These are phyloP conservation scores for Euclidium syriacum DNA, from an alignment of 345 rosid species.

Conservation along the genomic window DNA sequence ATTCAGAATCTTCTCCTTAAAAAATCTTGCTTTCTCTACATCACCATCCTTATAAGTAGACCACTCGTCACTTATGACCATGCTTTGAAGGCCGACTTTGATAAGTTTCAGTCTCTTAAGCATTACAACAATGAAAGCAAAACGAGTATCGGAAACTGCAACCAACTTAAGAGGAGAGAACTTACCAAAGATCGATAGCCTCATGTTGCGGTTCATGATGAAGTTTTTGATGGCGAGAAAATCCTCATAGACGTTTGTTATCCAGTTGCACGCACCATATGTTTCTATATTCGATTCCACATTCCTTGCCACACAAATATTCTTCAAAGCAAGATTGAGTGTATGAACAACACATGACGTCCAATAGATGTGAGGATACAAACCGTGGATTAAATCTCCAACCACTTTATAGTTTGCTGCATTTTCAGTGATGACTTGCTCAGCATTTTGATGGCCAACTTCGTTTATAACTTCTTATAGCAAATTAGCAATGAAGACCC, in stretches of 20 bases:
- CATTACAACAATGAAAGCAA: not conserved
- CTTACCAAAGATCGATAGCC: too few species aligned
- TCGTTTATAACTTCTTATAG: too few species aligned
- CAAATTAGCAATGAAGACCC: too few species aligned
- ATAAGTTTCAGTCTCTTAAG: not conserved
- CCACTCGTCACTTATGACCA: not conserved
- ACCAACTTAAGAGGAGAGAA: too few species aligned
- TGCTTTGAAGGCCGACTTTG: not conserved
- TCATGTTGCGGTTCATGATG: not conserved
- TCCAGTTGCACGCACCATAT: not conserved
- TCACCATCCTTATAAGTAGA: not conserved
- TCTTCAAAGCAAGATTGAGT: not conserved
- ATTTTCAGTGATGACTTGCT: too few species aligned
- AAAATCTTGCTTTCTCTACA: not conserved
- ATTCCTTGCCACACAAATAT: too few species aligned
- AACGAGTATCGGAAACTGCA: not conserved
- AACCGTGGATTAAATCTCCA: too few species aligned
- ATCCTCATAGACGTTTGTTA: too few species aligned
- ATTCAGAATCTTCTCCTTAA: not conserved
- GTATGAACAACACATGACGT: not conserved
- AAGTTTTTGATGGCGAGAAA: not conserved
- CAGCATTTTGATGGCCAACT: too few species aligned
- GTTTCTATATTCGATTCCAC: too few species aligned
- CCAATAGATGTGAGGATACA: not conserved
- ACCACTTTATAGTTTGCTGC: too few species aligned